These are phyloP conservation scores for Persicaria tinctoria DNA, from an alignment of 148 eudicot species.

Conservation along the genomic window DNA sequence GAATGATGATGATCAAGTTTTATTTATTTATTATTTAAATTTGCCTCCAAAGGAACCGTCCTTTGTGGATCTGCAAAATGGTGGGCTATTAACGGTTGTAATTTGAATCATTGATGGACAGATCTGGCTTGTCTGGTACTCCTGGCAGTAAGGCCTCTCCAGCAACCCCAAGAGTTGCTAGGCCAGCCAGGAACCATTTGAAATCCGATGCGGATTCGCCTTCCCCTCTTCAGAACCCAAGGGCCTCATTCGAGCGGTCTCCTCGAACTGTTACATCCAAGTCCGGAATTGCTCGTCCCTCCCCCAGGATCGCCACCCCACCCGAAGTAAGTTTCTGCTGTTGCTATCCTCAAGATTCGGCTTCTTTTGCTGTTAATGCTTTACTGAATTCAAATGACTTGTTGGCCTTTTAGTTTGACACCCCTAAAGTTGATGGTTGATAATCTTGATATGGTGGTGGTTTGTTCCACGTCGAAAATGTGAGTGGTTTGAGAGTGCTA, in stretches of 20 bases:
- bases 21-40: background rate
- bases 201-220: slow-evolving; percentile 71
- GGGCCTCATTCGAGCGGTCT: slow-evolving; percentile 59
- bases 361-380: background rate
- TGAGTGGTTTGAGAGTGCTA: background rate
- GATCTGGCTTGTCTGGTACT: slow-evolving; percentile 62
- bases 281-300: slow-evolving; percentile 44
- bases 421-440: too few relatives aligned
- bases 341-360: background rate
- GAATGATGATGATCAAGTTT: background rate
- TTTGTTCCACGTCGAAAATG: background rate
- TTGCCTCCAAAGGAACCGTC: background rate
- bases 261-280: slow-evolving; percentile 50
- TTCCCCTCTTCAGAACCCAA: slow-evolving; percentile 47
- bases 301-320: slow-evolving; percentile 43
- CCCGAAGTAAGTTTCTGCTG: slow-evolving; percentile 50
- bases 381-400: background rate
- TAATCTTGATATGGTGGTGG: too few relatives aligned
- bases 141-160: slow-evolving; percentile 50
- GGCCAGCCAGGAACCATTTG: slow-evolving; percentile 36
- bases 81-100: background rate
- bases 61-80: slow-evolving; percentile 12
- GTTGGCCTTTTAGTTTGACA: too few relatives aligned
- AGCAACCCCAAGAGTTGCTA: slow-evolving; percentile 55
- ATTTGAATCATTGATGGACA: slow-evolving; percentile 23